phyloP scores from a whole-genome alignment of 441 rosid species.

The Macaranga tanarius region DNA sequence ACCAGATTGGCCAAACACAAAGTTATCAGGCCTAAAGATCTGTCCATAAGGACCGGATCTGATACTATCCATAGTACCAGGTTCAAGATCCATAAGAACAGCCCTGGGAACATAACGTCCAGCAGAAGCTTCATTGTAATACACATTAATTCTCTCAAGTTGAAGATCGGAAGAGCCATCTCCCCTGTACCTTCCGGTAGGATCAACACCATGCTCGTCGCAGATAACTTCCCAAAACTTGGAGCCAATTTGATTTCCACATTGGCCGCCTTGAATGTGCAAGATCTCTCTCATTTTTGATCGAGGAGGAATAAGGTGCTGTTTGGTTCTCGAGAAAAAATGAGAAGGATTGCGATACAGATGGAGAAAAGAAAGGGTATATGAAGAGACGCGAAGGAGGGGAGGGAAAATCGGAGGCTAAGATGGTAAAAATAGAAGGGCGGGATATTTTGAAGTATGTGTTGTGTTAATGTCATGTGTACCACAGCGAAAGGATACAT shows the following conservation, averaged over 20 bases:
- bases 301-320: background rate
- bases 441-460: constrained; percentile 32
- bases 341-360: background rate
- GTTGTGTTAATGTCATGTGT: constrained; percentile 13
- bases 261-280: constrained; percentile 90
- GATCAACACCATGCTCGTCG: constrained; percentile 83
- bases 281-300: constrained; percentile 77
- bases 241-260: constrained; percentile 96
- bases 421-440: constrained; percentile 26
- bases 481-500: background rate
- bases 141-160: constrained; percentile 61
- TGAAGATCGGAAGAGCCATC: constrained; percentile 44
- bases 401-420: constrained; percentile 19
- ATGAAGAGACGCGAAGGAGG: constrained; percentile 4
- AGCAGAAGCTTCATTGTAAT: constrained; percentile 68
- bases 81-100: constrained; percentile 78
- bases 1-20: constrained; percentile 62
- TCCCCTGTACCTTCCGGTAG: constrained; percentile 62
- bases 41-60: constrained; percentile 70
- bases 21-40: constrained; percentile 62
- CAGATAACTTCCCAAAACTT: constrained; percentile 96
- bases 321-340: background rate
- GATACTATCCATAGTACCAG: constrained; percentile 76
- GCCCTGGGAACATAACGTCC: constrained; percentile 69
- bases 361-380: background rate